Percentiles rank a stretch among this genome's conserved stretches.
Conservation (phyloP, 2,329 filamentous ascomycete species). For the Acrocalymma vagum region DNA sequence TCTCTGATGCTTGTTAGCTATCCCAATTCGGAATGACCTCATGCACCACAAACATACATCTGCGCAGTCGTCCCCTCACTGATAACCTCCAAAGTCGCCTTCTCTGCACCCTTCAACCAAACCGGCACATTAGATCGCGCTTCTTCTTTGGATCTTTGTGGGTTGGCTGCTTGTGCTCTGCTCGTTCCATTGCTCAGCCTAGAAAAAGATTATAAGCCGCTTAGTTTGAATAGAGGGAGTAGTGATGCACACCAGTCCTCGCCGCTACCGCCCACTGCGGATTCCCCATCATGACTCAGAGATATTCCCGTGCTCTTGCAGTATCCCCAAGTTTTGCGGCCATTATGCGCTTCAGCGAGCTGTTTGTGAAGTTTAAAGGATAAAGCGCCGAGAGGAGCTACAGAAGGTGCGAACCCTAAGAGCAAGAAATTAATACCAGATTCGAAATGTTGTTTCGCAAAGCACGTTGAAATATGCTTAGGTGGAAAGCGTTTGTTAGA, state of each 20-base stretch:
- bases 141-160: constrained; percentile 36
- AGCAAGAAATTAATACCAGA: constrained; percentile 4
- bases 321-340: constrained; percentile 67
- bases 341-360: constrained; percentile 68
- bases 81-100: constrained; percentile 68
- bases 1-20: constrained; percentile 59
- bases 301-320: constrained; percentile 63
- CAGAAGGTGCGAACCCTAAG: constrained; percentile 65
- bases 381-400: constrained; percentile 68
- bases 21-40: too few species aligned
- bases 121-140: constrained; percentile 52
- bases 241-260: too few species aligned
- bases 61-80: constrained; percentile 70
- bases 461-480: too few species aligned
- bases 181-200: constrained; percentile 70
- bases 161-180: constrained; percentile 62
- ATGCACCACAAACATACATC: constrained; percentile 66
- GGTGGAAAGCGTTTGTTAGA: too few species aligned
- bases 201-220: too few species aligned
- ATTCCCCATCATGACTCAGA: constrained; percentile 61
- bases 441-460: neutral
- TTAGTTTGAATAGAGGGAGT: too few species aligned
- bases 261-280: constrained; percentile 54
- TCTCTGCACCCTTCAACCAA: constrained; percentile 67
- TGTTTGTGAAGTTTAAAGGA: constrained; percentile 74